Percentiles rank a stretch among this genome's conserved stretches.
Conservation (phyloP, 345 rosid genomes). For the Lepidium sativum region DNA sequence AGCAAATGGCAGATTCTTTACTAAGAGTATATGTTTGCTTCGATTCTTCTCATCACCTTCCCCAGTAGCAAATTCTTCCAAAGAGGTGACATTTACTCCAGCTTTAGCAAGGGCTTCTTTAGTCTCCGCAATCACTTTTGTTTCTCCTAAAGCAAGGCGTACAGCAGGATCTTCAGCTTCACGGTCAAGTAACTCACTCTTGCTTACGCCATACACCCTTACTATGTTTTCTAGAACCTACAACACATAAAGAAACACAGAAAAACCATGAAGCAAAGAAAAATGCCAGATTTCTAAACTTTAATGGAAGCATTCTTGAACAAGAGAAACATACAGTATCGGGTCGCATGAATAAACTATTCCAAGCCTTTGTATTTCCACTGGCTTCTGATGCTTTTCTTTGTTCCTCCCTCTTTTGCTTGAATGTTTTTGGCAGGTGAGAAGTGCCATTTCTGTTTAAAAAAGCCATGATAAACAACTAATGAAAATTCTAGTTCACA, state of each 20-base stretch:
- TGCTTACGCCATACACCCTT: conserved; percentile 75
- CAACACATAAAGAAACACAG: conserved; percentile 1
- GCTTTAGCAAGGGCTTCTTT: conserved; percentile 71
- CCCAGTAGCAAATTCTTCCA: conserved; percentile 65
- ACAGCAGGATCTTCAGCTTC: conserved; percentile 93
- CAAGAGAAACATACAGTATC: conserved; percentile 56
- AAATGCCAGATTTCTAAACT: neutral
- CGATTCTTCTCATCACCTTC: conserved; percentile 52
- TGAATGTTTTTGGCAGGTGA: conserved; percentile 50
- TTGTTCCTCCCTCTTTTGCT: conserved; percentile 70
- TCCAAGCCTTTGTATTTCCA: conserved; percentile 91
- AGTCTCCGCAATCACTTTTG: conserved; percentile 90
- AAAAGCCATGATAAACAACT: conserved; percentile 7
- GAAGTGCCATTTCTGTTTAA: conserved; percentile 27
- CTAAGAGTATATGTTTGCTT: conserved; percentile 78
- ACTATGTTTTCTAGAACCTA: conserved; percentile 85
- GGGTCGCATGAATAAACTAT: conserved; percentile 82
- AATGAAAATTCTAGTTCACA: neutral
- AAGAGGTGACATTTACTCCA: conserved; percentile 62
- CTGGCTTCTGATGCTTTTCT: conserved; percentile 83
- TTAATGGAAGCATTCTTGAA: conserved; percentile 2
- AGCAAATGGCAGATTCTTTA: conserved; percentile 88
- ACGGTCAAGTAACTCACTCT: conserved; percentile 85
- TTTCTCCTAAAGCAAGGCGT: conserved; percentile 92
- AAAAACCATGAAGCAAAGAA: neutral